Evolutionary conservation across 805 yeast genomes (phyloP).

Genomic region (Saturnispora galanensis): DNA sequence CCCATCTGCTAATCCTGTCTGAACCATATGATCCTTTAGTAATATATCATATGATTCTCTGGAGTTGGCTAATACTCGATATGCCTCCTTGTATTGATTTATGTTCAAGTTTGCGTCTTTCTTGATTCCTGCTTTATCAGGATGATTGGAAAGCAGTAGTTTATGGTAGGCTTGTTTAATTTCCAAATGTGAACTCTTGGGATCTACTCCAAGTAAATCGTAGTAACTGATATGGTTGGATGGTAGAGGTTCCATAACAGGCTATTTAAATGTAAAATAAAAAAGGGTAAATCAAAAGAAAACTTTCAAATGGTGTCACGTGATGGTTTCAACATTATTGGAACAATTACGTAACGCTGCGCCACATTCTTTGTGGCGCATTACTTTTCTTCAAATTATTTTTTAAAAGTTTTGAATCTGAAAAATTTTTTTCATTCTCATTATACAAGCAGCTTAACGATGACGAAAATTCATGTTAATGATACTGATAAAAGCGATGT

Average conservation of each 20-base stretch:
- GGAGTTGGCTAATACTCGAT: constrained; percentile 39
- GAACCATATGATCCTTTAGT: constrained; percentile 27
- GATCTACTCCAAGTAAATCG: constrained; percentile 44
- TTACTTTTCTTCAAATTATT: no score
- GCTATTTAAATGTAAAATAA: not conserved
- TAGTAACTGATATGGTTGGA: constrained; percentile 32
- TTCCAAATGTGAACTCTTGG: constrained; percentile 28
- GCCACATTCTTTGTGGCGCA: not conserved
- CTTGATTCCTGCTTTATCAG: constrained; percentile 47
- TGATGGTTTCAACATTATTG: no score
- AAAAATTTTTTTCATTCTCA: not conserved
- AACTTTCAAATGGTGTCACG: not conserved
- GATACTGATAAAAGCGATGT: constrained; percentile 6
- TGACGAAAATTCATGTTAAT: constrained; percentile 5
- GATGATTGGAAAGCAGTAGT: constrained; percentile 58
- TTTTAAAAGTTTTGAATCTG: not conserved
- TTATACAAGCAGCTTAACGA: not conserved
- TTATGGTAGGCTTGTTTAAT: constrained; percentile 57
- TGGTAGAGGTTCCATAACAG: constrained; percentile 1
- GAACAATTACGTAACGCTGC: not conserved
- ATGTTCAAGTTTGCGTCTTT: not conserved
- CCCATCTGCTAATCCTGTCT: constrained; percentile 51
- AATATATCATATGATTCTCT: constrained; percentile 45
- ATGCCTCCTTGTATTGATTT: constrained; percentile 53
- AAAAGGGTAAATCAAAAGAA: not conserved